phyloP scores from a whole-genome alignment of 257 asterid species.

The Ilex aquifolium region DNA sequence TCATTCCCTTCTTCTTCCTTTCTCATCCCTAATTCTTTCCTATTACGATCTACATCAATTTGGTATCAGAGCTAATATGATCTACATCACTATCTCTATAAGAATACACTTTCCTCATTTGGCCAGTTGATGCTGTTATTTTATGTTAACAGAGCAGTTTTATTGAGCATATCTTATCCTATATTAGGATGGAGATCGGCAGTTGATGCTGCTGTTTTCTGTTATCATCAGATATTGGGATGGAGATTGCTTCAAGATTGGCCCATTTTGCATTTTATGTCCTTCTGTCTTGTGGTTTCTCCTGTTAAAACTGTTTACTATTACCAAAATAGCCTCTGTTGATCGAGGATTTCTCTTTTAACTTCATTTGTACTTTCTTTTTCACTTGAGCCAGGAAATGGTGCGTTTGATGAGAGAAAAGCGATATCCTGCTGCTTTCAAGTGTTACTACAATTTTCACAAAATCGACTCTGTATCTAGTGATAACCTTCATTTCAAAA shows the following conservation, averaged over 20 bases:
- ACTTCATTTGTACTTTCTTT: background rate
- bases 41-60: too few relatives aligned
- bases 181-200: background rate
- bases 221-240: background rate
- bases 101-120: slow-evolving; percentile 3
- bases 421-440: slow-evolving; percentile 76
- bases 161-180: too few relatives aligned
- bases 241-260: too few relatives aligned
- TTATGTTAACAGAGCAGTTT: background rate
- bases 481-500: slow-evolving; percentile 77
- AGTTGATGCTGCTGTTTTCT: slow-evolving; percentile 8
- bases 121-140: slow-evolving; percentile 12
- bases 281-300: background rate
- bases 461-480: slow-evolving; percentile 48
- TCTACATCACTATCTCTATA: too few relatives aligned
- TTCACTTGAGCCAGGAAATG: slow-evolving; percentile 65
- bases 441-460: slow-evolving; percentile 77
- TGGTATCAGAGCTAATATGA: too few relatives aligned
- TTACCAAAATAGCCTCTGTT: too few relatives aligned
- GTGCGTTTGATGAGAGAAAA: slow-evolving; percentile 73
- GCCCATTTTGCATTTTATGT: too few relatives aligned
- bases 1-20: too few relatives aligned
- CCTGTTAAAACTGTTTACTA: background rate
- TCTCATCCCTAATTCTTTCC: too few relatives aligned
- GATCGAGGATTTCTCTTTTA: background rate